Base-by-base conservation (phyloP, 1,139 yeast genomes). In the Lodderomyces jiufengensis region DNA sequence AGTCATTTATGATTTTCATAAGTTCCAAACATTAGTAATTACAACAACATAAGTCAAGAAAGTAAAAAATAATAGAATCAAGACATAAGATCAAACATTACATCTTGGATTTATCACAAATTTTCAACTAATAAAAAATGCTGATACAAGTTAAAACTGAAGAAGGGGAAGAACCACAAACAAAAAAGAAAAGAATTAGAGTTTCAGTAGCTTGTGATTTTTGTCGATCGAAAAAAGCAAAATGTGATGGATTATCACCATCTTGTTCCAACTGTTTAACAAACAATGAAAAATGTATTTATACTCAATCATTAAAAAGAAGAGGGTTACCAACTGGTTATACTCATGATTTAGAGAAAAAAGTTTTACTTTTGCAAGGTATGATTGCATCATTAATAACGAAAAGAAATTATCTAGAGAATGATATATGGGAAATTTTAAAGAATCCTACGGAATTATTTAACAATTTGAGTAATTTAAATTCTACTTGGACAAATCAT, bases 301-400 rank as follows among this genome's bases (percentile, higher is more conserved):
- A 53, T 29, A 40, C 55, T 7, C 47, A 48, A 24, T 41, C 53
- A 3, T 27, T 42, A 2, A 53, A 54, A 36, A 35, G 57, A 37
- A 36, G 59, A 35, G 59, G 59, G 2, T 39, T 54, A 24, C 57
- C 57, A 5, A 50, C 52, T 3, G 59, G 59, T 4, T 53, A 52
- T 33, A 52, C 54, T 4, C 55, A 49, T 32, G 54, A 50, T 32
- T 41, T 54, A 26, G 59, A 53, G 30, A 43, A 47, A 36, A 50
- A 47, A 32, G 46, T 51, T 2, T 31, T 44, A 11, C 33, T 51
- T 20, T 47, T 47, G 24, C 56, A 51, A 34, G 49, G 49, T 2
- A 22, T 54, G 9, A 14, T 54, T 12, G 46, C 48, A 1, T 36
- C 37, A 10, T 26, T 51, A 9, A 27, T 46, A 10, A 32, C 20